These are phyloP conservation scores for Blumeriella jaapii DNA, from an alignment of 2,329 filamentous ascomycete species.

Conservation along the genomic window DNA sequence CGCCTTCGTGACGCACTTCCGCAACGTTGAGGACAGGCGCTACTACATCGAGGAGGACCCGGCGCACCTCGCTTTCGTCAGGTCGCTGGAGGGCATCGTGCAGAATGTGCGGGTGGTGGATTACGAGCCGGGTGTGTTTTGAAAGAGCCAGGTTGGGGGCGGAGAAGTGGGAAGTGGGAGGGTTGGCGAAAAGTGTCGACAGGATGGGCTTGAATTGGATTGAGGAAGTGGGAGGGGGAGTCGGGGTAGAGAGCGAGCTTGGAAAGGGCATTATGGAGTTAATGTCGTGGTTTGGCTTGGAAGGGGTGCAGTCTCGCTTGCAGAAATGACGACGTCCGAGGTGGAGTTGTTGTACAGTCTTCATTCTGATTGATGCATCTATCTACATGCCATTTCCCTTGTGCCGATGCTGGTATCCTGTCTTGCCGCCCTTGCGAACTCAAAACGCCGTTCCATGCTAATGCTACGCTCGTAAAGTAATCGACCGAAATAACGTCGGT, in stretches of 20 bases:
- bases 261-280: too few species aligned
- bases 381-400: slow-evolving; percentile 7
- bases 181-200: neutral
- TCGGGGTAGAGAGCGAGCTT: too few species aligned
- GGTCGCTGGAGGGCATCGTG: slow-evolving; percentile 35
- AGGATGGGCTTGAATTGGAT: too few species aligned
- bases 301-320: too few species aligned
- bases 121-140: slow-evolving; percentile 43
- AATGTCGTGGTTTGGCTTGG: too few species aligned
- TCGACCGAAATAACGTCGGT: slow-evolving; percentile 2
- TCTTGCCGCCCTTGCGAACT: too few species aligned
- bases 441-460: slow-evolving; percentile 24
- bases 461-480: slow-evolving; percentile 18
- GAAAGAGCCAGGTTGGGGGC: neutral
- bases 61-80: slow-evolving; percentile 48
- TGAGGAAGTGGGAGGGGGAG: too few species aligned
- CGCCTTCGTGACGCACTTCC: slow-evolving; percentile 58
- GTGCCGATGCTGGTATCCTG: slow-evolving; percentile 19
- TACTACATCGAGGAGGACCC: slow-evolving; percentile 60
- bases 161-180: neutral
- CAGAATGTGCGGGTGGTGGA: slow-evolving; percentile 48
- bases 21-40: slow-evolving; percentile 48
- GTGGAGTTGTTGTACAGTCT: slow-evolving; percentile 4
- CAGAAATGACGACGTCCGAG: too few species aligned
- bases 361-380: slow-evolving; percentile 11